Evolutionary conservation across 495 filamentous ascomycete species (phyloP).

Genomic region (Trichoderma virens): DNA sequence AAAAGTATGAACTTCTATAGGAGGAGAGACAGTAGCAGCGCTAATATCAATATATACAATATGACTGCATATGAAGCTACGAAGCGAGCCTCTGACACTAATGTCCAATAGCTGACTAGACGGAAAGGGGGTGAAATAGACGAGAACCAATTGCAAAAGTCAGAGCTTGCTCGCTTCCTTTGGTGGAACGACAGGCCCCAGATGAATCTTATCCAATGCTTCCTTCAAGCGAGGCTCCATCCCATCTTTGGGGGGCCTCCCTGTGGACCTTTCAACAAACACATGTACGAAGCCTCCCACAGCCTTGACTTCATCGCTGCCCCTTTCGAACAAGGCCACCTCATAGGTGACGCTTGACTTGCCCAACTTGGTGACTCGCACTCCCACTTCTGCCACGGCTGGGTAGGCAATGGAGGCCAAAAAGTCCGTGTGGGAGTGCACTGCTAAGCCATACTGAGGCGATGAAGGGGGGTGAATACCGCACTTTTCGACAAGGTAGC

Average conservation of each 20-base stretch:
- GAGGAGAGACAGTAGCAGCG: not conserved
- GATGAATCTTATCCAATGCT: constrained; percentile 42
- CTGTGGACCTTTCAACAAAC: constrained; percentile 68
- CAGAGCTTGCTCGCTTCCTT: constrained; percentile 12
- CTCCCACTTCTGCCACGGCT: constrained; percentile 67
- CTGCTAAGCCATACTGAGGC: constrained; percentile 70
- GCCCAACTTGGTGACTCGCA: constrained; percentile 77
- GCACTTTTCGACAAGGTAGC: constrained; percentile 77
- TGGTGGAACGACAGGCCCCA: constrained; percentile 6
- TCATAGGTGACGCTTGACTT: constrained; percentile 91
- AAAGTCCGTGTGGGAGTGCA: constrained; percentile 75
- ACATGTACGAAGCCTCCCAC: constrained; percentile 87
- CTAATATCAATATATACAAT: not conserved
- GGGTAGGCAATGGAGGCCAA: constrained; percentile 81
- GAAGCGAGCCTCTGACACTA: not conserved
- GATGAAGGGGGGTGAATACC: constrained; percentile 62
- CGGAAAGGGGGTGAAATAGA: not conserved
- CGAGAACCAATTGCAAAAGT: not conserved
- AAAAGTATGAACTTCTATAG: constrained; percentile 27
- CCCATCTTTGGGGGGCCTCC: constrained; percentile 53
- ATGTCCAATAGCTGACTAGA: not conserved
- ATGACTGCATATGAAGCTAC: not conserved
- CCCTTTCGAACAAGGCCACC: constrained; percentile 75
- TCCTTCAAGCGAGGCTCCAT: constrained; percentile 46
- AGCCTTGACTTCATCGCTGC: constrained; percentile 65